Percentiles rank a stretch among this genome's conserved stretches.
These are phyloP conservation scores for Paracamarosporium sp. DNA, from an alignment of 2,329 filamentous ascomycete genomes.

Conservation along the genomic window DNA sequence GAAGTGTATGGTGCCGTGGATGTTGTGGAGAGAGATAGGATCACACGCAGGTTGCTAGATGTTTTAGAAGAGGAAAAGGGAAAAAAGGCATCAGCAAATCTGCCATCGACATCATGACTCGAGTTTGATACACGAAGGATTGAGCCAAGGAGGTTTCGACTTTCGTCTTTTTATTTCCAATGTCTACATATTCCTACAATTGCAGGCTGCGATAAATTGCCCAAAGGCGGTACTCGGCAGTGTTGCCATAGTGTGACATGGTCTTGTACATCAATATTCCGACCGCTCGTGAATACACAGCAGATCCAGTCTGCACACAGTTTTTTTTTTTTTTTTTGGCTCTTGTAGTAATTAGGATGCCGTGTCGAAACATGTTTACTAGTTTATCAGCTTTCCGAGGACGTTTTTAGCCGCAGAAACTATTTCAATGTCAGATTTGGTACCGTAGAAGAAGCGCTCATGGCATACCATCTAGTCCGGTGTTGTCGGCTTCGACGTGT, in stretches of 20 bases:
- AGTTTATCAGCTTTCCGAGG: constrained; percentile 3
- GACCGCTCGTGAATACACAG: too few relatives aligned
- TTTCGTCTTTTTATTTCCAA: not conserved
- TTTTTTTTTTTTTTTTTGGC: too few relatives aligned
- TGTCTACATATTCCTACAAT: not conserved
- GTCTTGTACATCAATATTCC: too few relatives aligned
- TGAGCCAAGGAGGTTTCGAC: not conserved
- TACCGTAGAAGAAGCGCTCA: not conserved
- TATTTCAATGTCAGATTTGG: not conserved
- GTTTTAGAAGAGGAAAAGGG: constrained; percentile 43
- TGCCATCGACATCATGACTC: not conserved
- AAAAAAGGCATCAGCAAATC: not conserved
- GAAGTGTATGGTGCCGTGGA: constrained; percentile 56
- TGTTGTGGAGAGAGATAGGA: constrained; percentile 48
- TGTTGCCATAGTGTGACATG: too few relatives aligned
- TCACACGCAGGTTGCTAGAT: constrained; percentile 51
- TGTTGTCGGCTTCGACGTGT: constrained; percentile 88
- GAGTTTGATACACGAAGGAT: not conserved
- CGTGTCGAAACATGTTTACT: not conserved
- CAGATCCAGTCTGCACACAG: too few relatives aligned
- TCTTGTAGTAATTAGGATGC: too few relatives aligned
- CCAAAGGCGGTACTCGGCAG: too few relatives aligned
- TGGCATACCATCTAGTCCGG: constrained; percentile 73
- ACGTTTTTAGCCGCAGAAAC: constrained; percentile 12
- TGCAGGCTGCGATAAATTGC: not conserved